Evolutionary conservation across 305 asterid species (phyloP), one percentile per base, ranked within the genome.

Genomic region (Fraxinus xanthoxyloides): DNA sequence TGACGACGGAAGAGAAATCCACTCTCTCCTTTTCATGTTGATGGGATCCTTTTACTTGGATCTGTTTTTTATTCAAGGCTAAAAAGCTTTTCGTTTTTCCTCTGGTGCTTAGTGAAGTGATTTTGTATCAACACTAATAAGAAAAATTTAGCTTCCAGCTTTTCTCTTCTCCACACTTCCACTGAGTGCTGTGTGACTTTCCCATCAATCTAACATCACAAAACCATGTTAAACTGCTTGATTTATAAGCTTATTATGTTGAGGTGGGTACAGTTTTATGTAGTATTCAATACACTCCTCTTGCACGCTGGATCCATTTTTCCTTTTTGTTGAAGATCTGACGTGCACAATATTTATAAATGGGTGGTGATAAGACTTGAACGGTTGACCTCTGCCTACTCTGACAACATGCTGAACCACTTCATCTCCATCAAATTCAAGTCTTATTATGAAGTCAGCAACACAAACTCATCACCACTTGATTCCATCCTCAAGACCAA

Each of bases 1-100:
- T 38, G 82, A 65, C 28, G 15, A 76, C 10, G 77, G 79, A 38
- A 46, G 40, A 15, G 65, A 23, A 43, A 51, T 81, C 70, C 54
- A 12, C 73, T 7, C 10, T 7, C 15, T 23, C 12, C 30, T 7
- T 59, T 23, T 61, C 70, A 61, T 21, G 70, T 61, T 61, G 70
- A 61, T 23, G 70, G 31, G 17, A 61, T 23, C 28, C 1, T 8
- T 59, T 21, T 8, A 59, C 24, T 54, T 54, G 23, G 63, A 59
- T 59, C 70, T 23, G 15, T 59, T 19, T 59, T 59, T 59, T 19
- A 59, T 21, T 13, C 31, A 59, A 21, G 70, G 70, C 5, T 59
- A 8, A 19, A 21, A 59, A 23, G 5, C 12, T 23, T 23, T 61
- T 23, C 28, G 23, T 19, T 61, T 19, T 61, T 61, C 15, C 70